Percentiles rank a stretch among this genome's conserved stretches.
Evolutionary conservation across 2,329 filamentous ascomycete genomes (phyloP).

Genomic region (Anthostomella pinea): DNA sequence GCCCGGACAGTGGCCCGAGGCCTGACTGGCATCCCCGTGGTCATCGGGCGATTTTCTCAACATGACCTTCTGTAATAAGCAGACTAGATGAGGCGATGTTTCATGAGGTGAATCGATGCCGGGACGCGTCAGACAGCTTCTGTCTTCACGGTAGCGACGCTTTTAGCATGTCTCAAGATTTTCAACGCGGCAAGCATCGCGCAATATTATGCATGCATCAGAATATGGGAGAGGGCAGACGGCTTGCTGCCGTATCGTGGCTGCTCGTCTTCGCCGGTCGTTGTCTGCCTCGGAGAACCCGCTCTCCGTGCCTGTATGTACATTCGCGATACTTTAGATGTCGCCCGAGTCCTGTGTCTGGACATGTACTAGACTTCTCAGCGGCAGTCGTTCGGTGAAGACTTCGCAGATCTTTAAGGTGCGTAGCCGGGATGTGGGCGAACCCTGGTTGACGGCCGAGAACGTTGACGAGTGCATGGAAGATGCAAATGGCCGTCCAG

Average conservation of each 20-base stretch:
- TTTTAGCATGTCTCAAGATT: background rate
- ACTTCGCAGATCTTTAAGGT: constrained; percentile 18
- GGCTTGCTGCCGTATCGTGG: constrained; percentile 27
- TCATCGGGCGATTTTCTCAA: too few species aligned
- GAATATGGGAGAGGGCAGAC: constrained; percentile 16
- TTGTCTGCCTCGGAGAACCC: constrained; percentile 10
- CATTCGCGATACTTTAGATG: too few species aligned
- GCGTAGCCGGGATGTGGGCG: constrained; percentile 27
- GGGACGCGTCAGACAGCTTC: background rate
- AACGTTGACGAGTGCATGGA: constrained; percentile 22
- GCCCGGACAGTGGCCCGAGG: too few species aligned
- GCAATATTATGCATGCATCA: constrained; percentile 9
- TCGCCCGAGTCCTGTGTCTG: constrained; percentile 1
- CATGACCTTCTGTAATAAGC: too few species aligned
- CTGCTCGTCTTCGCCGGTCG: constrained; percentile 14
- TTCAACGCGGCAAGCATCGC: background rate
- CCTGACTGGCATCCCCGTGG: too few species aligned
- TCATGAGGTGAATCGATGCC: too few species aligned
- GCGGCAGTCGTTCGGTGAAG: constrained; percentile 15
- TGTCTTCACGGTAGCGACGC: background rate
- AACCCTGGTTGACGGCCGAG: constrained; percentile 18
- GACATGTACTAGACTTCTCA: constrained; percentile 9
- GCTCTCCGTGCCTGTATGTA: too few species aligned
- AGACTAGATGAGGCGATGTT: too few species aligned
- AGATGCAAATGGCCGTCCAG: constrained; percentile 24